Evolutionary conservation across 768 basidiomycete genomes (phyloP).

Genomic region (Filobasidium floriforme): DNA sequence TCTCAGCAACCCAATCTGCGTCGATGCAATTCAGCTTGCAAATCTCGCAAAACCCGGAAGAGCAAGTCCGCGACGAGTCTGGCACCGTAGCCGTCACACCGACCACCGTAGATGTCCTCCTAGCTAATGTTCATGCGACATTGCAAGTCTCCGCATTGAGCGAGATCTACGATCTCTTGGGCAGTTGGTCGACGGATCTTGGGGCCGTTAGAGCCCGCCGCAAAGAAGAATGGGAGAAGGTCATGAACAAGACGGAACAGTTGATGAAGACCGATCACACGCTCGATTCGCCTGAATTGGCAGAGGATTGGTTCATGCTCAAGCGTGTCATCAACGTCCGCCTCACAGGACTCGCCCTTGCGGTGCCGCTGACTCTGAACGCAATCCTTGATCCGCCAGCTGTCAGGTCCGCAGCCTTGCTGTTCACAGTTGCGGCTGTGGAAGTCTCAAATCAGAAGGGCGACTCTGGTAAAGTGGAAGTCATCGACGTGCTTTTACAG

Average conservation of each 20-base stretch:
- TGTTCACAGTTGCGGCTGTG: conserved; percentile 72
- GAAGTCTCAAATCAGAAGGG: conserved; percentile 65
- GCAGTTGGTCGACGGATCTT: conserved; percentile 59
- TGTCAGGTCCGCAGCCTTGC: conserved; percentile 58
- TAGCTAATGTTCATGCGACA: conserved; percentile 63
- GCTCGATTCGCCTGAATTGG: conserved; percentile 18
- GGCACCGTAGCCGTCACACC: not conserved
- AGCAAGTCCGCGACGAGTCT: not conserved
- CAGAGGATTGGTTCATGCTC: conserved; percentile 1
- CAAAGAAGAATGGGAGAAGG: conserved; percentile 66
- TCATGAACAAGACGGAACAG: conserved; percentile 66
- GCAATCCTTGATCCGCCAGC: conserved; percentile 48
- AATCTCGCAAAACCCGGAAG: not conserved
- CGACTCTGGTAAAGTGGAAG: conserved; percentile 67
- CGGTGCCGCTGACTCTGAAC: conserved; percentile 70
- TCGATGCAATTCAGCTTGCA: not conserved
- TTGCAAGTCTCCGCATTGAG: conserved; percentile 90
- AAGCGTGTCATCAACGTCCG: not conserved
- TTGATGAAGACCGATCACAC: conserved; percentile 62
- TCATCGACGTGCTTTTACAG: conserved; percentile 71
- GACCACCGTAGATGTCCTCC: conserved; percentile 12
- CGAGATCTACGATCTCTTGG: conserved; percentile 64
- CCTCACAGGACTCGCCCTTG: conserved; percentile 67
- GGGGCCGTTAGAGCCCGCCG: conserved; percentile 66
- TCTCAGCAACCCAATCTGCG: not conserved